Percentiles rank a stretch among this genome's conserved stretches.
Evolutionary conservation across 1,284 basidiomycete species (phyloP).

Genomic region (Abortiporus biennis): DNA sequence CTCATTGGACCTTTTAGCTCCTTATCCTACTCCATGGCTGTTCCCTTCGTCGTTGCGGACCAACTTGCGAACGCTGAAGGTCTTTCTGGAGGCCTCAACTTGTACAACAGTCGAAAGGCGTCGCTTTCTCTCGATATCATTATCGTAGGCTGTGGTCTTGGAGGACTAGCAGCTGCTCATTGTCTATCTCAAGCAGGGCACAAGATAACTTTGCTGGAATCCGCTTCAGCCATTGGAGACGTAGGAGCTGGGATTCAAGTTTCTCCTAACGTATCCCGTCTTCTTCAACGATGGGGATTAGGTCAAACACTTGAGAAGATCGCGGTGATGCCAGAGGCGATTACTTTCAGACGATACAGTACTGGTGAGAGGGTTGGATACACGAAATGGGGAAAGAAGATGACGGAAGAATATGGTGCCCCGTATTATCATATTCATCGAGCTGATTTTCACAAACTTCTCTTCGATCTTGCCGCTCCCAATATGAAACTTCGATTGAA

Average conservation of each 20-base stretch:
- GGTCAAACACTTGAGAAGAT: slow-evolving; percentile 26
- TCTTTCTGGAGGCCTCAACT: slow-evolving; percentile 11
- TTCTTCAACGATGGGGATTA: slow-evolving; percentile 38
- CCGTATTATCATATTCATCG: slow-evolving; percentile 51
- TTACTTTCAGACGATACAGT: slow-evolving; percentile 34
- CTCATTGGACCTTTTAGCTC: background rate
- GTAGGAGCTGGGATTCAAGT: slow-evolving; percentile 49
- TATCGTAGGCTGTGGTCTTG: slow-evolving; percentile 42
- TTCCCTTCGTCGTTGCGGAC: slow-evolving; percentile 9
- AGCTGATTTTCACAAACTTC: slow-evolving; percentile 47
- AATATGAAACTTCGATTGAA: slow-evolving; percentile 42
- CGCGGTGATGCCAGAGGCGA: slow-evolving; percentile 34
- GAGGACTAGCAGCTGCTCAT: slow-evolving; percentile 40
- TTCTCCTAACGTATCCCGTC: slow-evolving; percentile 37
- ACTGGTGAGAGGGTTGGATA: slow-evolving; percentile 37
- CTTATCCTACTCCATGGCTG: slow-evolving; percentile 4
- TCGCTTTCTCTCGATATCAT: slow-evolving; percentile 33
- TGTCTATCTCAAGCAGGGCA: slow-evolving; percentile 39
- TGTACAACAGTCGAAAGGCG: slow-evolving; percentile 26
- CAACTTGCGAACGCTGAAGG: slow-evolving; percentile 15
- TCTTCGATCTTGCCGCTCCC: slow-evolving; percentile 41
- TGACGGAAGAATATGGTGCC: slow-evolving; percentile 32
- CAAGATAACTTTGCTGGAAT: slow-evolving; percentile 38
- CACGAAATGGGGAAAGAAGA: slow-evolving; percentile 31
- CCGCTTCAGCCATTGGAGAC: slow-evolving; percentile 35